Conservation (phyloP, 768 basidiomycete genomes). For the Amanita pseudoporphyria region DNA sequence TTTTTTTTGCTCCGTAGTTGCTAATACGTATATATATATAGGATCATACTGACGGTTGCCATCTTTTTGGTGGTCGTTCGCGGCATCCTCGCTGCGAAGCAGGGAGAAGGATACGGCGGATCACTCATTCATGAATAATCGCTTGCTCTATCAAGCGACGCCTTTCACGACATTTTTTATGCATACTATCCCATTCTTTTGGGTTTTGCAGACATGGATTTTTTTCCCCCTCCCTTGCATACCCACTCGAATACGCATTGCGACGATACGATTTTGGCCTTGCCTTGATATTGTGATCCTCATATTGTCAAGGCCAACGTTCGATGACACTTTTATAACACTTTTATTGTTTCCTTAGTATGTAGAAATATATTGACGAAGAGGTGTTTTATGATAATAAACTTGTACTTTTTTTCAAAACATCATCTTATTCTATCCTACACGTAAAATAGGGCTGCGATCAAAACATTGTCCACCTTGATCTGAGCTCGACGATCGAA, state of each 20-base stretch:
- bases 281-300: too few relatives aligned
- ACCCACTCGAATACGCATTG: background rate
- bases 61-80: constrained; percentile 51
- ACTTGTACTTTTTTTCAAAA: too few relatives aligned
- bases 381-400: background rate
- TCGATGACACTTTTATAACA: background rate
- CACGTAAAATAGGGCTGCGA: too few relatives aligned
- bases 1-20: background rate
- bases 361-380: background rate
- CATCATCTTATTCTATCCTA: too few relatives aligned
- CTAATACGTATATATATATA: constrained; percentile 17
- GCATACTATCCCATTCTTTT: background rate
- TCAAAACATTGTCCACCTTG: too few relatives aligned
- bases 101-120: constrained; percentile 62
- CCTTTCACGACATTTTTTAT: too few relatives aligned
- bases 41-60: constrained; percentile 56
- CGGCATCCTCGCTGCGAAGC: constrained; percentile 45
- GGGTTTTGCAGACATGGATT: background rate
- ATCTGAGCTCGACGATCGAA: too few relatives aligned
- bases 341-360: background rate
- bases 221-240: background rate
- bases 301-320: too few relatives aligned
- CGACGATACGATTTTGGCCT: too few relatives aligned
- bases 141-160: too few relatives aligned
- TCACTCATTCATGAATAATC: constrained; percentile 12